These are phyloP conservation scores for Kwoniella pini DNA, from an alignment of 768 basidiomycete genomes.

Conservation along the genomic window DNA sequence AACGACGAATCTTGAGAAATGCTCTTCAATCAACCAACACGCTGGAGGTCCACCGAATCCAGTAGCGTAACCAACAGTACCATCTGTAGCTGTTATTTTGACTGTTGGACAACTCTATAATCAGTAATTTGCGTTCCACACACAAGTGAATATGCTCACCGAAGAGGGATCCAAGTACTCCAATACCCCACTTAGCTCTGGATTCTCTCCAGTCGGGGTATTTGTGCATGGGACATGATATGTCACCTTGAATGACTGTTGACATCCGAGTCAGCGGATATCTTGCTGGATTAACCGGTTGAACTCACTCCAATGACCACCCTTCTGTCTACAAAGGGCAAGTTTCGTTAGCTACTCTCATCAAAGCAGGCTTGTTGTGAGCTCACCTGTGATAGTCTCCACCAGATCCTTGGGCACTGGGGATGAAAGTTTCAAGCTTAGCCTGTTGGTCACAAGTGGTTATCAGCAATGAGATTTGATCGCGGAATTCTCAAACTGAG, in stretches of 20 bases:
- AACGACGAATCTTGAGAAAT: constrained; percentile 56
- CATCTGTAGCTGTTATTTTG: constrained; percentile 55
- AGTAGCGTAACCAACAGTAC: constrained; percentile 56
- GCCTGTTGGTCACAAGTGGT: constrained; percentile 23
- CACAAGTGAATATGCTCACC: no score
- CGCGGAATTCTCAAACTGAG: neutral
- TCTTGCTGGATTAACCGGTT: neutral
- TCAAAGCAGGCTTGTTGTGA: no score
- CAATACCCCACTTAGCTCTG: constrained; percentile 56
- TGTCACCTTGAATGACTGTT: constrained; percentile 49
- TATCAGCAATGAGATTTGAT: neutral
- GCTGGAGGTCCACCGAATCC: constrained; percentile 56
- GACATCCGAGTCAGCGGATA: neutral
- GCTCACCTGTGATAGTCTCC: constrained; percentile 55
- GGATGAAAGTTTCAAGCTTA: constrained; percentile 55
- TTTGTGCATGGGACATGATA: constrained; percentile 55
- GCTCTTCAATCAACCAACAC: constrained; percentile 57
- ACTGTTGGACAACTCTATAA: constrained; percentile 35
- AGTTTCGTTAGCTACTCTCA: neutral
- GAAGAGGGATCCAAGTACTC: constrained; percentile 56
- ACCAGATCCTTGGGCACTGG: constrained; percentile 53
- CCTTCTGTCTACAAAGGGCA: constrained; percentile 27
- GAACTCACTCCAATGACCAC: constrained; percentile 54
- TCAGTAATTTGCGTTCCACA: no score
- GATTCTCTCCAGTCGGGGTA: constrained; percentile 52